Evolutionary conservation across 805 yeast species (phyloP), one percentile per base, ranked within the genome.

Genomic region (Candida loeiensis): DNA sequence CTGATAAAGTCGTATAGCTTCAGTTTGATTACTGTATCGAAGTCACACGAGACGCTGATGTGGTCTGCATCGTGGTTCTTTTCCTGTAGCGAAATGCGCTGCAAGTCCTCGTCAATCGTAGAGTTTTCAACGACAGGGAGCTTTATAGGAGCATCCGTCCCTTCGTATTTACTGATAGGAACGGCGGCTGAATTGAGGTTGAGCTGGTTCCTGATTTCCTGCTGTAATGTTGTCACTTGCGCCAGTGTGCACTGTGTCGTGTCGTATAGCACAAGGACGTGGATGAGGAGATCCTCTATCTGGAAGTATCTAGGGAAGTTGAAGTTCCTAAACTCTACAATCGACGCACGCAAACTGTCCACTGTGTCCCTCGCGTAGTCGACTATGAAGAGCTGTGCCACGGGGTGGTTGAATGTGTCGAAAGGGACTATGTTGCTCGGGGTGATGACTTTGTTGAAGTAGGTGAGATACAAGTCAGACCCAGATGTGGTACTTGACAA

Each of bases 351-450:
- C 4, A 93, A 79, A n/a, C 63, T 59, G 9, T 76, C 80, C 22
- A 77, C 58, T 0, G 74, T 44, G 41, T 81, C 85, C 11, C 61
- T 47, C 16, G 77, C 56, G 37, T 44, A 69, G 16, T 86, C 76
- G 3, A 88, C 67, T 1, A 82, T 80, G 37, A 88, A 71, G 11
- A 91, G 56, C 30, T 89, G 84, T 2, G 86, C 74, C 2, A 88
- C 76, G 0, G 97, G 97, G 55, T 90, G 96, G 48, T 85, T 81
- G 58, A 89, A 80, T 4, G 88, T 81, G 58, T 91, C 97, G 55
- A 85, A 87, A 2, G 91, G 80, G 2, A 86, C 78, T 6, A 85
- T 61, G 6, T 73, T 71, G 11, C 77, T 72, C 9, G 83, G 70
- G 3, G 87, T 72, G 6, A 84, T 64, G 30, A 84, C 53, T 47